Percentiles rank a stretch among this genome's conserved stretches.
Evolutionary conservation across 345 rosid species (phyloP).

Genomic region (Salix viminalis): DNA sequence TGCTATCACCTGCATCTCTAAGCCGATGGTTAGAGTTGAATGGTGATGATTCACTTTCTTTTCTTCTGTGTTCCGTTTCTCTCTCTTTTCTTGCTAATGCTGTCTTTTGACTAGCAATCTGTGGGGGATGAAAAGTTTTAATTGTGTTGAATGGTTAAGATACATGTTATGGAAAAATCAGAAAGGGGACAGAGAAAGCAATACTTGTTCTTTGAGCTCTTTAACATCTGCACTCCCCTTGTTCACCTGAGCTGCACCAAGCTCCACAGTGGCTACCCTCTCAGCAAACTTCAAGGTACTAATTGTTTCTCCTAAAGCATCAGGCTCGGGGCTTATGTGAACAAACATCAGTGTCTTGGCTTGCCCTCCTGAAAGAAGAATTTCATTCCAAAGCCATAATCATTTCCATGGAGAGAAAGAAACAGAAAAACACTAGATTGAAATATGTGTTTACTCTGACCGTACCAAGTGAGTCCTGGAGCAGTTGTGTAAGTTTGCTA

Average conservation of each 20-base stretch:
- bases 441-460: background rate
- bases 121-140: background rate
- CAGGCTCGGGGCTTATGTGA: constrained; percentile 88
- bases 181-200: constrained; percentile 1
- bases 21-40: constrained; percentile 41
- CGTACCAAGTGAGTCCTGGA: constrained; percentile 94
- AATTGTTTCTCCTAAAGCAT: constrained; percentile 82
- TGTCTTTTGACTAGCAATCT: constrained; percentile 81
- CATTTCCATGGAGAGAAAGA: constrained; percentile 3
- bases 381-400: constrained; percentile 10
- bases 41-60: constrained; percentile 44
- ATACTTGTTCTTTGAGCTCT: constrained; percentile 89
- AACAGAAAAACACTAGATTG: background rate
- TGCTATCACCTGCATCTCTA: constrained; percentile 32
- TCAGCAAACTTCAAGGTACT: constrained; percentile 97
- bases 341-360: constrained; percentile 98
- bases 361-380: constrained; percentile 71
- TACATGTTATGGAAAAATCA: background rate
- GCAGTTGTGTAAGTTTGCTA: constrained; percentile 95
- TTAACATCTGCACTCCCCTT: constrained; percentile 71
- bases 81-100: constrained; percentile 72
- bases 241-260: constrained; percentile 90
- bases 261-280: constrained; percentile 91
- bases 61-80: constrained; percentile 49
- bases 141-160: too few species aligned